These are phyloP conservation scores for Acorus calamus DNA, from an alignment of 106 monocot genomes.

Conservation along the genomic window DNA sequence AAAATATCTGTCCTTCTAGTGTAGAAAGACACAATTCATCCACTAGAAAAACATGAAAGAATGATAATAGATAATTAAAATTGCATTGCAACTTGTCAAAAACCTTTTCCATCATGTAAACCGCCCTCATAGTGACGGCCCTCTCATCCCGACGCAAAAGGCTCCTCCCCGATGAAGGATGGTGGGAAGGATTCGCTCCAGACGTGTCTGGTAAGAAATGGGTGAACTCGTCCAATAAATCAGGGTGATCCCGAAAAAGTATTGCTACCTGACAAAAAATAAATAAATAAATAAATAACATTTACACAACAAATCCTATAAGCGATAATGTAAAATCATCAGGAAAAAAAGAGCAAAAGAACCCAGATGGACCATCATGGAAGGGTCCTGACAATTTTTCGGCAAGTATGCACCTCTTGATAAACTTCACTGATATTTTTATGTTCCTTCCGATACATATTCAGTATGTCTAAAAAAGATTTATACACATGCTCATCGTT, in stretches of 20 bases:
- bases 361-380: not conserved
- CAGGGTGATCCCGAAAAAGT: conserved; percentile 36
- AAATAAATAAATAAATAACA: not conserved
- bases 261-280: conserved; percentile 30
- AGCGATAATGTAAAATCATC: not conserved
- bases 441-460: conserved; percentile 89
- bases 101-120: too few species aligned
- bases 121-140: conserved; percentile 12
- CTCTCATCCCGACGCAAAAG: conserved; percentile 52
- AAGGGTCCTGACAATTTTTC: too few species aligned
- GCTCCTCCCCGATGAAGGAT: conserved; percentile 25
- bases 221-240: conserved; percentile 58
- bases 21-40: too few species aligned
- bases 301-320: too few species aligned
- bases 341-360: not conserved
- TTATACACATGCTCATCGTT: conserved; percentile 87
- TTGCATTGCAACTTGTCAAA: too few species aligned
- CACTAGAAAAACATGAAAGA: too few species aligned
- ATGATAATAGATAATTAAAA: too few species aligned
- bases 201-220: conserved; percentile 28
- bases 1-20: conserved; percentile 64
- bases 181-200: not conserved
- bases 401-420: conserved; percentile 41
- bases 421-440: conserved; percentile 91
- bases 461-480: conserved; percentile 89